These are phyloP conservation scores for Melanogaster broomeanus DNA, from an alignment of 768 basidiomycete species.

Conservation along the genomic window DNA sequence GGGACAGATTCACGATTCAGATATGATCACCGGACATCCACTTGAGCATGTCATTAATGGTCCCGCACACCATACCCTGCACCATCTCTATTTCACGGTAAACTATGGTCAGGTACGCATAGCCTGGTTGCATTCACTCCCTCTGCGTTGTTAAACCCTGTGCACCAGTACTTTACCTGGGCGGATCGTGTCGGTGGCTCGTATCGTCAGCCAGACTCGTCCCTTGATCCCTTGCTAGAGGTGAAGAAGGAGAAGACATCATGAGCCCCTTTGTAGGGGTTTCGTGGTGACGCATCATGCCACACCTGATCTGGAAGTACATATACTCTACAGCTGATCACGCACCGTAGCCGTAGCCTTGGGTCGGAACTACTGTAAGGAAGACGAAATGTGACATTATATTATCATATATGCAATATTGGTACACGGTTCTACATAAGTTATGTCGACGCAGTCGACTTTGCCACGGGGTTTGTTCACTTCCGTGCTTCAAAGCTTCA, in stretches of 20 bases:
- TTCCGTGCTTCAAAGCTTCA: too few relatives aligned
- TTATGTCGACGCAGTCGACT: too few relatives aligned
- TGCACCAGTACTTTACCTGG: constrained; percentile 91
- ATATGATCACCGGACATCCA: constrained; percentile 93
- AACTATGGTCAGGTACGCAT: constrained; percentile 89
- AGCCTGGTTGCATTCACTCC: constrained; percentile 36
- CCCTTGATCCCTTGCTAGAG: constrained; percentile 84
- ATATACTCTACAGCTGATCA: constrained; percentile 20
- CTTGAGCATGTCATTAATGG: constrained; percentile 93
- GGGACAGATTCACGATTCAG: constrained; percentile 94
- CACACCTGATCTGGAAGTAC: constrained; percentile 7
- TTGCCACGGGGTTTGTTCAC: too few relatives aligned
- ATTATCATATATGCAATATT: too few relatives aligned
- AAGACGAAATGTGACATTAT: too few relatives aligned
- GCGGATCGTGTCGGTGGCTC: constrained; percentile 83
- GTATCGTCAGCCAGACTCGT: constrained; percentile 84
- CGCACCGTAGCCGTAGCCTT: constrained; percentile 13
- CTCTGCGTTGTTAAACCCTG: constrained; percentile 13
- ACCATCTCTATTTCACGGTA: constrained; percentile 95
- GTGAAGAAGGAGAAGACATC: constrained; percentile 33
- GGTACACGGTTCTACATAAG: too few relatives aligned
- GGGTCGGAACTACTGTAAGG: too few relatives aligned
- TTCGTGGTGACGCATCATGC: not conserved
- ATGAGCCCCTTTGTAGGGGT: constrained; percentile 3
- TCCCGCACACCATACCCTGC: constrained; percentile 97